phyloP scores from a whole-genome alignment of 139 green algal species.

The Tetradesmus lagerheimii region DNA sequence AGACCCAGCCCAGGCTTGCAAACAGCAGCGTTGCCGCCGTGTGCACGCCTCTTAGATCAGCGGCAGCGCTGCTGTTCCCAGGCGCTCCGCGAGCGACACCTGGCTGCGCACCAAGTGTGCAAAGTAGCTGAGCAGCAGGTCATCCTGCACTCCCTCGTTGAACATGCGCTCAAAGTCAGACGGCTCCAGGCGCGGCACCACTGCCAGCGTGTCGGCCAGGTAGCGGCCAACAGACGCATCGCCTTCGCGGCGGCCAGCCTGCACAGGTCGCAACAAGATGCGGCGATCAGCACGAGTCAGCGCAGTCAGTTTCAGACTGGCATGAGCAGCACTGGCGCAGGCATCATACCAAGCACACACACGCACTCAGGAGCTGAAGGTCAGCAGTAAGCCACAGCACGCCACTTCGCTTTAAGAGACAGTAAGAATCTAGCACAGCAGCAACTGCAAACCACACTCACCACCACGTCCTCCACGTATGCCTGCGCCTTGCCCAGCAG shows the following conservation, averaged over 20 bases:
- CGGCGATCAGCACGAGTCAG: no score
- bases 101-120: slow-evolving; percentile 89
- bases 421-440: no score
- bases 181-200: slow-evolving; percentile 79
- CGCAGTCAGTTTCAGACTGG: no score
- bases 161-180: slow-evolving; percentile 89
- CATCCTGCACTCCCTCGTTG: slow-evolving; percentile 89
- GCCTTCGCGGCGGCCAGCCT: slow-evolving; percentile 71
- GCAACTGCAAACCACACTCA: slow-evolving; percentile 52
- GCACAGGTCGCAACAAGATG: no score
- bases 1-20: no score
- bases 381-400: no score
- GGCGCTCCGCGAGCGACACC: slow-evolving; percentile 90
- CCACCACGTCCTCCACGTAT: slow-evolving; percentile 92
- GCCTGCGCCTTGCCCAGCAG: slow-evolving; percentile 70
- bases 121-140: slow-evolving; percentile 91
- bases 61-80: slow-evolving; percentile 88
- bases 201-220: slow-evolving; percentile 89
- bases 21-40: no score
- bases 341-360: no score
- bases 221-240: slow-evolving; percentile 85
- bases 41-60: slow-evolving; percentile 65
- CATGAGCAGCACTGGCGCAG: no score
- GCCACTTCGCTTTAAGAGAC: no score
- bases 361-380: no score